Evolutionary conservation across 2,329 filamentous ascomycete genomes (phyloP).

Genomic region (Fusarium avenaceum): DNA sequence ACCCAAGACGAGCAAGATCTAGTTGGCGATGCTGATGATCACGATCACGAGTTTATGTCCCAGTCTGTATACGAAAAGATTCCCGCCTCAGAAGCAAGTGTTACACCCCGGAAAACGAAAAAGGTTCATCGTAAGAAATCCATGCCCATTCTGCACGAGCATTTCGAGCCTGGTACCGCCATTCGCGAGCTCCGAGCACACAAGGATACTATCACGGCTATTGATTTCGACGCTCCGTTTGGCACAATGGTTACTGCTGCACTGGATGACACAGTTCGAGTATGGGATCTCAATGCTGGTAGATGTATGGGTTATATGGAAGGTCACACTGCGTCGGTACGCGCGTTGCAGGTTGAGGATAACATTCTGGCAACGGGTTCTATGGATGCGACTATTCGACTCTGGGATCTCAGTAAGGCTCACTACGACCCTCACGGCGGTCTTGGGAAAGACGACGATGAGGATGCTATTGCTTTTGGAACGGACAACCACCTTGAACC

Average conservation of each 20-base stretch:
- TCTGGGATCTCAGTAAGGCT: constrained; percentile 94
- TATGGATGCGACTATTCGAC: constrained; percentile 90
- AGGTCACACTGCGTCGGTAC: constrained; percentile 93
- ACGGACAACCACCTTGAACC: constrained; percentile 79
- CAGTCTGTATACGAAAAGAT: constrained; percentile 97
- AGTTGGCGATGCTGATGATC: constrained; percentile 64
- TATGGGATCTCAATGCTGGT: constrained; percentile 96
- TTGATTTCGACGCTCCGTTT: constrained; percentile 98
- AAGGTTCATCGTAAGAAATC: constrained; percentile 78
- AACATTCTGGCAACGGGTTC: constrained; percentile 96
- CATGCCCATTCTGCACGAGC: constrained; percentile 95
- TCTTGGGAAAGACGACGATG: constrained; percentile 72
- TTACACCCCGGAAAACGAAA: constrained; percentile 63
- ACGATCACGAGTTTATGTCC: constrained; percentile 83
- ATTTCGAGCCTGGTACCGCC: constrained; percentile 88
- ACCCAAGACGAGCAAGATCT: constrained; percentile 68
- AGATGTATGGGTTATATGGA: constrained; percentile 92
- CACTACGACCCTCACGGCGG: constrained; percentile 81
- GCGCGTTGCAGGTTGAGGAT: constrained; percentile 92
- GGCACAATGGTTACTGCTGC: constrained; percentile 94
- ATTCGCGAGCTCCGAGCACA: constrained; percentile 93
- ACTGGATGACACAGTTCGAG: constrained; percentile 91
- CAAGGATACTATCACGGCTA: constrained; percentile 85
- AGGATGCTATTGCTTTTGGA: constrained; percentile 79
- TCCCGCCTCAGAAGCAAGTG: constrained; percentile 65